Conservation (phyloP, 2,329 filamentous ascomycete genomes). For the Paecilomyces dactylethromorphus region DNA sequence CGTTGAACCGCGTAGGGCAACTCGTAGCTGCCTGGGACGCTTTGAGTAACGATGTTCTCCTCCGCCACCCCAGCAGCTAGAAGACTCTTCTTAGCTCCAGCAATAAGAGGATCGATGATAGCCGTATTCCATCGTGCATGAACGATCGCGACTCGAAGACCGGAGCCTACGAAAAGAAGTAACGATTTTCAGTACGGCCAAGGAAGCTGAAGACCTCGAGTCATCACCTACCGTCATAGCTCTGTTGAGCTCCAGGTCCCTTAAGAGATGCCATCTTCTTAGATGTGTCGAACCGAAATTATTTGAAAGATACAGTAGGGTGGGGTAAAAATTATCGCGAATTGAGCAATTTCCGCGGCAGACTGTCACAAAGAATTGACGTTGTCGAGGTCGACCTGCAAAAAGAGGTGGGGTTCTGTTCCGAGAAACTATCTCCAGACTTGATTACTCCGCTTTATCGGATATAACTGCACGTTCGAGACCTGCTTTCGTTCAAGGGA, state of each 20-base stretch:
- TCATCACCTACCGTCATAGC: constrained; percentile 47
- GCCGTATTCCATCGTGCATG: constrained; percentile 91
- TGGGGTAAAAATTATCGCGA: neutral
- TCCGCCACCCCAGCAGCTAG: constrained; percentile 72
- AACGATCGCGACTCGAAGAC: constrained; percentile 85
- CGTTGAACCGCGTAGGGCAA: constrained; percentile 83
- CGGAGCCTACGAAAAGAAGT: constrained; percentile 45
- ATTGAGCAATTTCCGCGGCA: neutral
- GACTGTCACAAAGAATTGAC: neutral
- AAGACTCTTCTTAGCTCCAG: constrained; percentile 73
- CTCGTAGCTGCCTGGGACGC: constrained; percentile 91
- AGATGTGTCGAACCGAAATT: neutral
- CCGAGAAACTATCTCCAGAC: neutral
- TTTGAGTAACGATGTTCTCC: constrained; percentile 81
- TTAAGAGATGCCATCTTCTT: constrained; percentile 51
- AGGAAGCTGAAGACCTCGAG: neutral
- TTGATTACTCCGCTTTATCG: neutral
- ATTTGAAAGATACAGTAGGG: neutral
- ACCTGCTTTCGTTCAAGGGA: neutral
- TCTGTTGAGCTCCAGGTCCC: constrained; percentile 55
- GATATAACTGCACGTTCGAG: neutral
- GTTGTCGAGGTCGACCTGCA: neutral
- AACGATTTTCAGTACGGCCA: constrained; percentile 1
- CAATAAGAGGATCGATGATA: constrained; percentile 80
- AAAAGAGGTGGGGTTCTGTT: neutral